Evolutionary conservation across 2,329 filamentous ascomycete species (phyloP).

Genomic region (Ascosphaera aggregata): DNA sequence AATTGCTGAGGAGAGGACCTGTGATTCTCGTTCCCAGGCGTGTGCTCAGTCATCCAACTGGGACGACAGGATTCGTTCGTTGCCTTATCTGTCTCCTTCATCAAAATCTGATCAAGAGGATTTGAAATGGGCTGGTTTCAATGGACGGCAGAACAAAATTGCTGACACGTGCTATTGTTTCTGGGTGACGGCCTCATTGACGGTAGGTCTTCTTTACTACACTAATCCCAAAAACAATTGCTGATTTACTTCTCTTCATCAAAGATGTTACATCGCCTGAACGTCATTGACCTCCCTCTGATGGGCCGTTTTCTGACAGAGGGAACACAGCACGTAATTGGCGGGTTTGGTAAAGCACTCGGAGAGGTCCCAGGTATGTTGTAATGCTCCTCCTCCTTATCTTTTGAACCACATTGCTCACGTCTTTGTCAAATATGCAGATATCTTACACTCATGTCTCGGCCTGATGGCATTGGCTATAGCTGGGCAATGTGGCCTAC

Average conservation of each 20-base stretch:
- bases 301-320: conserved; percentile 61
- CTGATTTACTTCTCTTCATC: conserved; percentile 7
- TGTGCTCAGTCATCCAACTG: no score
- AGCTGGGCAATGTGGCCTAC: conserved; percentile 45
- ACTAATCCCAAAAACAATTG: conserved; percentile 4
- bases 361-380: conserved; percentile 39
- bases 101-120: conserved; percentile 7
- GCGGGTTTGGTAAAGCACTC: conserved; percentile 54
- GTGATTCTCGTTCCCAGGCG: no score
- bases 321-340: conserved; percentile 68
- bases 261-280: conserved; percentile 33
- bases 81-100: conserved; percentile 9
- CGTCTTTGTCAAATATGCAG: conserved; percentile 24
- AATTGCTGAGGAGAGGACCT: conserved; percentile 3
- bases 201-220: conserved; percentile 15
- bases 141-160: conserved; percentile 73
- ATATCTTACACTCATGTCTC: conserved; percentile 74
- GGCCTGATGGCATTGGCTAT: conserved; percentile 60
- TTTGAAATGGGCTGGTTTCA: conserved; percentile 47
- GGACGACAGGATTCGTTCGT: conserved; percentile 9
- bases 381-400: conserved; percentile 1
- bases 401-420: conserved; percentile 20
- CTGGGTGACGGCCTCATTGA: conserved; percentile 54
- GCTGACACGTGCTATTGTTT: conserved; percentile 93
- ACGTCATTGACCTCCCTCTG: conserved; percentile 33